phyloP scores from a whole-genome alignment of 176 grass and related monocot genomes.

The Puccinellia tenuiflora region DNA sequence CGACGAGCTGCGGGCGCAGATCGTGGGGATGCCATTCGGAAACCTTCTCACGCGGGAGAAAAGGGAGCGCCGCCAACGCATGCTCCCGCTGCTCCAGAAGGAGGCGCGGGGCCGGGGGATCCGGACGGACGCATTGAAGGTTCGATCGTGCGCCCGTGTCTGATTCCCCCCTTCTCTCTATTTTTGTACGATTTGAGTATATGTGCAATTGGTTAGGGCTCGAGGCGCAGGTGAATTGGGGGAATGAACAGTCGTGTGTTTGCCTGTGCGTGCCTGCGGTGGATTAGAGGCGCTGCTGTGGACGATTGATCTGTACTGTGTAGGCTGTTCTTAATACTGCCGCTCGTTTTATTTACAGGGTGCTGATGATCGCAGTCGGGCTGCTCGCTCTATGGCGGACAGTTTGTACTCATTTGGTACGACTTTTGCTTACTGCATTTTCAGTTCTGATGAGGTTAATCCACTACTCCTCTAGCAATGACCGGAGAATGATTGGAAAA shows the following conservation, averaged over 20 bases:
- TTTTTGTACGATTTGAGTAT: not conserved
- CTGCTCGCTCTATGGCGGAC: not conserved
- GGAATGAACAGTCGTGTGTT: not conserved
- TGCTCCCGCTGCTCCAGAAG: no score
- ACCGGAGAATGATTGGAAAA: not conserved
- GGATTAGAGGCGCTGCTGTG: not conserved
- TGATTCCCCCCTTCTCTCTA: not conserved
- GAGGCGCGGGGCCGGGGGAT: not conserved
- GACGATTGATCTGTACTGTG: not conserved
- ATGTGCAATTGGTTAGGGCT: not conserved
- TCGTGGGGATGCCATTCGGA: not conserved
- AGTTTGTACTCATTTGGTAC: not conserved
- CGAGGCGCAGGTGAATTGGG: not conserved
- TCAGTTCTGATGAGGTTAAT: not conserved
- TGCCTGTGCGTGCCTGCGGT: not conserved
- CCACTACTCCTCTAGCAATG: not conserved
- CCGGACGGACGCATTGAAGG: not conserved
- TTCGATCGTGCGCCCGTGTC: not conserved
- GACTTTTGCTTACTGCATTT: not conserved
- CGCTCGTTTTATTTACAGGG: conserved; percentile 1
- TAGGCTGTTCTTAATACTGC: not conserved
- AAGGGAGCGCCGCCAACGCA: not conserved
- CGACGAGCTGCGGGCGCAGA: not conserved
- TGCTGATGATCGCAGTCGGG: not conserved
- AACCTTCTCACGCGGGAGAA: not conserved